A percentile compares a stretch with the other conserved stretches of the same genome.
These are phyloP conservation scores for Puccinia triticina DNA, from an alignment of 1,284 basidiomycete genomes.

Conservation along the genomic window DNA sequence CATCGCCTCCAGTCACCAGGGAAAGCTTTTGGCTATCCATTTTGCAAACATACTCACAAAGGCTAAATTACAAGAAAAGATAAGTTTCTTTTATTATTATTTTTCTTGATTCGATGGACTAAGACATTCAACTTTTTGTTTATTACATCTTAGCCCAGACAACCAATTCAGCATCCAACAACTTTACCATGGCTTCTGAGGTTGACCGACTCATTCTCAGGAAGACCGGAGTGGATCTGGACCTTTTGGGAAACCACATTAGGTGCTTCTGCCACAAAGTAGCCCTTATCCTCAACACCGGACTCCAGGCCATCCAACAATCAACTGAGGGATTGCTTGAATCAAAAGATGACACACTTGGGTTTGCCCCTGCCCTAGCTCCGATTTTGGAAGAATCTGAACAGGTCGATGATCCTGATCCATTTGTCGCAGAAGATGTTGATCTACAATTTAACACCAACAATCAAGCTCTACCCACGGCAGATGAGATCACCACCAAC, in stretches of 20 bases:
- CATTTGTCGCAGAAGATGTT: not conserved
- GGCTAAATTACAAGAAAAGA: slow-evolving; percentile 17
- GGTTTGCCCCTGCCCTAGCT: not conserved
- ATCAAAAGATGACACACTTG: not conserved
- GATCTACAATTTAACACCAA: not conserved
- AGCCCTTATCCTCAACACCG: not conserved
- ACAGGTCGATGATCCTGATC: not conserved
- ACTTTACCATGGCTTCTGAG: not conserved
- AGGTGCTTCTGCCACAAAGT: slow-evolving; percentile 12
- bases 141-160: too few relatives aligned
- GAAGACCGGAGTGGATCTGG: not conserved
- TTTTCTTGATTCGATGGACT: not conserved
- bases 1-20: slow-evolving; percentile 6
- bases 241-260: too few relatives aligned
- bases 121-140: not conserved
- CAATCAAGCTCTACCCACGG: not conserved
- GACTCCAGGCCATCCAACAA: not conserved
- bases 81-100: not conserved
- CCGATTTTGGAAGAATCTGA: slow-evolving; percentile 1
- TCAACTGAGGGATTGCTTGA: not conserved
- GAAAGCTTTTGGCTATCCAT: slow-evolving; percentile 3
- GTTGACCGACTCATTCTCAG: not conserved
- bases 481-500: too few relatives aligned
- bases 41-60: slow-evolving; percentile 15
- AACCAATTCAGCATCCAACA: too few relatives aligned